phyloP scores from a whole-genome alignment of 306 rosid species.

The Potentilla sterilis region DNA sequence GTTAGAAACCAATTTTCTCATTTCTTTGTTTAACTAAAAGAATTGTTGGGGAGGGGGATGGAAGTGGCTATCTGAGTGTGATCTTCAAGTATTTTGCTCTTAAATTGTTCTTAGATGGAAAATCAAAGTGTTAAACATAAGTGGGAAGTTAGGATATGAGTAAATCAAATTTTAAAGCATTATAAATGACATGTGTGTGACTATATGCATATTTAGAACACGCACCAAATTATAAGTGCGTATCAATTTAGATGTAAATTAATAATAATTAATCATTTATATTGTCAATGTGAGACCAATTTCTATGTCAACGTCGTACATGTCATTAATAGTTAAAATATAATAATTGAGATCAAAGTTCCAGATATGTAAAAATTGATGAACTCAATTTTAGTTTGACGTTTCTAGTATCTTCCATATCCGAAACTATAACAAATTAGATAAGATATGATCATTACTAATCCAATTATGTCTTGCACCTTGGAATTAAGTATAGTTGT shows the following conservation, averaged over 20 bases:
- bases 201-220: neutral
- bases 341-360: no score
- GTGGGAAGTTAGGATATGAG: neutral
- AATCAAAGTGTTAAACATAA: neutral
- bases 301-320: neutral
- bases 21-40: constrained; percentile 12
- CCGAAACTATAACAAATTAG: no score
- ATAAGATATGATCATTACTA: neutral
- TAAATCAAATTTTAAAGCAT: neutral
- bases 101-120: neutral
- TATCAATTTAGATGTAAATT: neutral
- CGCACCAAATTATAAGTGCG: neutral
- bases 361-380: neutral
- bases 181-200: neutral
- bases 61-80: neutral
- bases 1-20: constrained; percentile 15
- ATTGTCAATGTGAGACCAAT: neutral
- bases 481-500: neutral
- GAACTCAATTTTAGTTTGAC: no score
- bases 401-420: no score
- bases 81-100: neutral
- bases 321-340: no score
- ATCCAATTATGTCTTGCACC: neutral
- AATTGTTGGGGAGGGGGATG: neutral
- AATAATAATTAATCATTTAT: neutral